Base-by-base conservation (phyloP, 2,329 filamentous ascomycete species). In the Paraphoma chrysanthemicola region DNA sequence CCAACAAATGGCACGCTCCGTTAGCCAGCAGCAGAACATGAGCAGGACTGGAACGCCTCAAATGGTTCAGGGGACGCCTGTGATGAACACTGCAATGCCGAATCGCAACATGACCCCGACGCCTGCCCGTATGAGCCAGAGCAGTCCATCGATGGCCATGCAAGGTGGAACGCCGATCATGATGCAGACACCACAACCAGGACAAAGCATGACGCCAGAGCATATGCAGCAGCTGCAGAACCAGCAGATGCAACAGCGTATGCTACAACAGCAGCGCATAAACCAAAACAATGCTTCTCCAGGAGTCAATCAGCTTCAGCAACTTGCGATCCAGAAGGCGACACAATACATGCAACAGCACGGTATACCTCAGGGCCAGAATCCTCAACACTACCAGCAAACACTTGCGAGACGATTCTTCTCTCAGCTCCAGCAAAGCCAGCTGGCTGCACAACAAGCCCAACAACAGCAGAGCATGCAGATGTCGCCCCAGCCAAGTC, bases 51-150 rank as follows among this genome's bases (percentile, higher is more conserved):
- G 74, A 36, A 77, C 76, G 18, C 76, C 76, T 6, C 75, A 77
- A 47, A 73, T 78, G 51, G 61, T 73, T 29, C 74, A 76, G 56
- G 70, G 70, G 47, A 78, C 75, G 2, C 76, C 76, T 16, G 68
- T 76, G 33, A 77, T 77, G 74, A 74, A 72, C 41, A 29, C 68
- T 39, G 70, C 70, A 7, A 71, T 76, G 60, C 74, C 74, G 7
- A 73, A 72, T 46, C 73, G 75, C 44, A 76, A 76, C 53, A 75
- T 77, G 52, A 78, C 76, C 2, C 76, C 76, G 17, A 77, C 76
- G 12, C 76, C 75, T 17, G 62, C 53, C 28, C 71, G 75, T 44
- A 73, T 77, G 64, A 76, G 68, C 52, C 73, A 75, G 42, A 69
- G 70, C 53, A 77, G 75, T 49, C 76, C 76, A 2, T 68, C 68